phyloP scores from a whole-genome alignment of 495 filamentous ascomycete species.

The Penicillium tannophilum region DNA sequence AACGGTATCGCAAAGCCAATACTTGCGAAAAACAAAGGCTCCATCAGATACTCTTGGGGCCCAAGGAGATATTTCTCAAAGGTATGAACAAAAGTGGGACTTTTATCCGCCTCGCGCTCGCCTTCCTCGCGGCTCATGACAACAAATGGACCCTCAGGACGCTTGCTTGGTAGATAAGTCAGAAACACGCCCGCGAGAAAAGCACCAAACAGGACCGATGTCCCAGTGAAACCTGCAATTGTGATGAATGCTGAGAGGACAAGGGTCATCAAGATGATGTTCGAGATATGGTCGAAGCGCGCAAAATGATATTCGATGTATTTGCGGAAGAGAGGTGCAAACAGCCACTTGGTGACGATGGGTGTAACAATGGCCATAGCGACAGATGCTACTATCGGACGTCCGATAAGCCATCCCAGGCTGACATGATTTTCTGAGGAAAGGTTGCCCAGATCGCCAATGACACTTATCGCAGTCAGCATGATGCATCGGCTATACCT shows the following conservation, averaged over 20 bases:
- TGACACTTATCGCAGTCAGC: slow-evolving; percentile 39
- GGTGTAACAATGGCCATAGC: slow-evolving; percentile 55
- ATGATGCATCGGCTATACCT: background rate
- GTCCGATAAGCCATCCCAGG: slow-evolving; percentile 46
- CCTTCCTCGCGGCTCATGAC: slow-evolving; percentile 38
- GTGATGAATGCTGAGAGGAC: slow-evolving; percentile 52
- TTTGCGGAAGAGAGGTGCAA: slow-evolving; percentile 44
- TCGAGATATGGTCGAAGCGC: slow-evolving; percentile 33
- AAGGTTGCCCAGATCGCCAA: slow-evolving; percentile 44
- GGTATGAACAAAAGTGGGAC: slow-evolving; percentile 38
- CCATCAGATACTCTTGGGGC: slow-evolving; percentile 56
- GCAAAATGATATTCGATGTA: slow-evolving; percentile 37
- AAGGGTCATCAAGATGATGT: slow-evolving; percentile 43
- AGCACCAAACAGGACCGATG: slow-evolving; percentile 66
- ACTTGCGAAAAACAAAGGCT: slow-evolving; percentile 72
- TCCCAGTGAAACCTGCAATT: slow-evolving; percentile 59
- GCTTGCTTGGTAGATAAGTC: slow-evolving; percentile 47
- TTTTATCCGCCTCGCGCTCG: slow-evolving; percentile 44
- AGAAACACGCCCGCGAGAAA: slow-evolving; percentile 64
- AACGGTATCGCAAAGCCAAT: slow-evolving; percentile 80
- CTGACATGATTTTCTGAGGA: slow-evolving; percentile 32
- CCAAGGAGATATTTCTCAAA: slow-evolving; percentile 36
- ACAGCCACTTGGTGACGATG: slow-evolving; percentile 46
- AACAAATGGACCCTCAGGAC: slow-evolving; percentile 35
- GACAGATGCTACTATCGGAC: slow-evolving; percentile 58